Percentiles rank a stretch among this genome's conserved stretches.
These are phyloP conservation scores for Ehretia macrophylla DNA, from an alignment of 257 asterid genomes.

Conservation along the genomic window DNA sequence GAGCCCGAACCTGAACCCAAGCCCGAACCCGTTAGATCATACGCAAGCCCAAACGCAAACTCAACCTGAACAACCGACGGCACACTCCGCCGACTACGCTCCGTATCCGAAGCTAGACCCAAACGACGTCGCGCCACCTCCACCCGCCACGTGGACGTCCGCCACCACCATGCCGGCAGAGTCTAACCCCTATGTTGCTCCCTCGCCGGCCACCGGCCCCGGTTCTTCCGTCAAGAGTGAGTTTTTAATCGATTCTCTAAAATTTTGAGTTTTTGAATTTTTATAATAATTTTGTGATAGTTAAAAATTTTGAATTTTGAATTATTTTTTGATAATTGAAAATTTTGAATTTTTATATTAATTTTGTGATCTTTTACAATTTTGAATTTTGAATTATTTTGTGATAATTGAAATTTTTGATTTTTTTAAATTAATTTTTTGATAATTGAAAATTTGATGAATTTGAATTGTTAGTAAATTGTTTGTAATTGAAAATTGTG, in stretches of 20 bases:
- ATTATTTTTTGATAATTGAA: neutral
- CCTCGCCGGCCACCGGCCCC: slow-evolving; percentile 40
- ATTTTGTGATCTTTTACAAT: too few relatives aligned
- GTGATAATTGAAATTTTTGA: neutral
- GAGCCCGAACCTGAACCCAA: slow-evolving; percentile 11
- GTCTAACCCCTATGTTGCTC: slow-evolving; percentile 72
- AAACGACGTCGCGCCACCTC: slow-evolving; percentile 48
- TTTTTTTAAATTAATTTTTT: neutral
- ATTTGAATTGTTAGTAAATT: neutral
- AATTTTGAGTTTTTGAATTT: neutral
- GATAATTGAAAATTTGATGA: neutral
- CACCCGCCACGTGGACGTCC: slow-evolving; percentile 43
- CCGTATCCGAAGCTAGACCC: slow-evolving; percentile 80
- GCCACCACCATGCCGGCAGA: slow-evolving; percentile 75
- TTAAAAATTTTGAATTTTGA: too few relatives aligned
- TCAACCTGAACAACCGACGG: neutral
- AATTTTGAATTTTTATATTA: neutral
- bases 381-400: neutral
- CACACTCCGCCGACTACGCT: slow-evolving; percentile 46
- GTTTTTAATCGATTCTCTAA: slow-evolving; percentile 2
- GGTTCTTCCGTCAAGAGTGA: slow-evolving; percentile 36
- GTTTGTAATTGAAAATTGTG: neutral
- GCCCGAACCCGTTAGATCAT: slow-evolving; percentile 5
- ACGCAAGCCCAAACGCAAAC: slow-evolving; percentile 19
- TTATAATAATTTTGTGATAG: neutral